Percentiles rank a stretch among this genome's conserved stretches.
These are phyloP conservation scores for Trichoderma gracile DNA, from an alignment of 2,329 filamentous ascomycete species.

Conservation along the genomic window DNA sequence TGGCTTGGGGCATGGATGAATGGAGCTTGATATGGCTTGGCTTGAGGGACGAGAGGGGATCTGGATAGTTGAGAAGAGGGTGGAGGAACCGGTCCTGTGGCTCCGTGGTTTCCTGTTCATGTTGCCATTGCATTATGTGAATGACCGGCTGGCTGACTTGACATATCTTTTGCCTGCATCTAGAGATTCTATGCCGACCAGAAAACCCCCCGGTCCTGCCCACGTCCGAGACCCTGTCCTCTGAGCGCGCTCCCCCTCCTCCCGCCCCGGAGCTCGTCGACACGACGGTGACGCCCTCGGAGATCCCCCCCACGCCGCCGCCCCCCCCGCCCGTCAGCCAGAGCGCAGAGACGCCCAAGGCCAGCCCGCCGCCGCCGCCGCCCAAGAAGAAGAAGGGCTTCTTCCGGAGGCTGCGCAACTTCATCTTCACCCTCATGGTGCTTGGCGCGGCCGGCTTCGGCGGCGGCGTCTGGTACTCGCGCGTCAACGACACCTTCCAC, in stretches of 20 bases:
- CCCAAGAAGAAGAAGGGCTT: constrained; percentile 60
- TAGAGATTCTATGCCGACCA: constrained; percentile 60
- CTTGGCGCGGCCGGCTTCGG: constrained; percentile 78
- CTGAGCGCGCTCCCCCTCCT: constrained; percentile 47
- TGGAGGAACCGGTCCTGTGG: too few species aligned
- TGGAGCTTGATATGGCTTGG: too few species aligned
- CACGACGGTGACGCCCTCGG: constrained; percentile 21
- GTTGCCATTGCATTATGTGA: background rate
- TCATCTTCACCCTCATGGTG: constrained; percentile 74
- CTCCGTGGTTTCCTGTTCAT: too few species aligned
- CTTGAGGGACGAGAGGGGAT: too few species aligned
- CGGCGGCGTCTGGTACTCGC: constrained; percentile 88
- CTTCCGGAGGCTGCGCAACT: constrained; percentile 72
- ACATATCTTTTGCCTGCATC: background rate
- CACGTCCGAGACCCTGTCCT: constrained; percentile 53
- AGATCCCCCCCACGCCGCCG: constrained; percentile 24
- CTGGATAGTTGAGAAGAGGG: too few species aligned
- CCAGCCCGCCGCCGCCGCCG: constrained; percentile 36
- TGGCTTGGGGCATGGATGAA: too few species aligned
- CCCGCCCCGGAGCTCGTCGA: constrained; percentile 30
- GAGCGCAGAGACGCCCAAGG: constrained; percentile 23
- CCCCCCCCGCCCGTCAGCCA: constrained; percentile 15
- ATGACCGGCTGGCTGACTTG: background rate
- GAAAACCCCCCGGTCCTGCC: constrained; percentile 56
- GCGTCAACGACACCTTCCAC: constrained; percentile 96